A percentile compares a stretch with the other conserved stretches of the same genome.
Evolutionary conservation across 805 yeast species (phyloP).

Genomic region (Yamadazyma ubonensis): DNA sequence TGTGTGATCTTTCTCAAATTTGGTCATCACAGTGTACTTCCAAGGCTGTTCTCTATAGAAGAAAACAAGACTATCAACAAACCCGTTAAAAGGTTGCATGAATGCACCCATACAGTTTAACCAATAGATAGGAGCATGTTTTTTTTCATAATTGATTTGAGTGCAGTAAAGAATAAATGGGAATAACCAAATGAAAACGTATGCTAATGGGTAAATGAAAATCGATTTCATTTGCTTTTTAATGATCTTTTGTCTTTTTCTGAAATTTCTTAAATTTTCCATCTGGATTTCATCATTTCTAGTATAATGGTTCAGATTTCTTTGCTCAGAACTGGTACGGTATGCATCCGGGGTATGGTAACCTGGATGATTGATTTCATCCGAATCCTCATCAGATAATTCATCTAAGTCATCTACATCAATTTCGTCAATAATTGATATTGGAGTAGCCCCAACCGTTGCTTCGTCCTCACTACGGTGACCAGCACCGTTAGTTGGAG

Average conservation of each 20-base stretch:
- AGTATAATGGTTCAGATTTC: slow-evolving; percentile 1
- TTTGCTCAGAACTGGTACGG: not conserved
- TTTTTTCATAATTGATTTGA: slow-evolving; percentile 47
- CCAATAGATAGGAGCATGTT: slow-evolving; percentile 58
- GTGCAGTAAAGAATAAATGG: slow-evolving; percentile 71
- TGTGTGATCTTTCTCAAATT: slow-evolving; percentile 35
- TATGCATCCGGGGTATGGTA: slow-evolving; percentile 22
- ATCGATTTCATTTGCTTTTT: slow-evolving; percentile 76
- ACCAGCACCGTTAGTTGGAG: not conserved
- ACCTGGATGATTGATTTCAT: slow-evolving; percentile 7
- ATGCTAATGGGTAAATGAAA: slow-evolving; percentile 82
- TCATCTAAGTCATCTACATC: slow-evolving; percentile 30
- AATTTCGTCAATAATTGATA: not conserved
- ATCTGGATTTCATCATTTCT: slow-evolving; percentile 45
- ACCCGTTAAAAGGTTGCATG: slow-evolving; percentile 77
- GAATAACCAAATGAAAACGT: slow-evolving; percentile 75
- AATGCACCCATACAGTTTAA: slow-evolving; percentile 66
- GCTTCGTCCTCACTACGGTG: slow-evolving; percentile 4
- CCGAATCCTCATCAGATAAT: slow-evolving; percentile 20
- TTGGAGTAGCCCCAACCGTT: not conserved
- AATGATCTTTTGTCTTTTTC: slow-evolving; percentile 61
- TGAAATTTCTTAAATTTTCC: slow-evolving; percentile 60
- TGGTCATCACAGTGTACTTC: slow-evolving; percentile 47
- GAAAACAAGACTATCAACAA: slow-evolving; percentile 74
- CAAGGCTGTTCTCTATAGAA: slow-evolving; percentile 79